Conservation (phyloP, 1,139 yeast species). For the Taphrina deformans region DNA sequence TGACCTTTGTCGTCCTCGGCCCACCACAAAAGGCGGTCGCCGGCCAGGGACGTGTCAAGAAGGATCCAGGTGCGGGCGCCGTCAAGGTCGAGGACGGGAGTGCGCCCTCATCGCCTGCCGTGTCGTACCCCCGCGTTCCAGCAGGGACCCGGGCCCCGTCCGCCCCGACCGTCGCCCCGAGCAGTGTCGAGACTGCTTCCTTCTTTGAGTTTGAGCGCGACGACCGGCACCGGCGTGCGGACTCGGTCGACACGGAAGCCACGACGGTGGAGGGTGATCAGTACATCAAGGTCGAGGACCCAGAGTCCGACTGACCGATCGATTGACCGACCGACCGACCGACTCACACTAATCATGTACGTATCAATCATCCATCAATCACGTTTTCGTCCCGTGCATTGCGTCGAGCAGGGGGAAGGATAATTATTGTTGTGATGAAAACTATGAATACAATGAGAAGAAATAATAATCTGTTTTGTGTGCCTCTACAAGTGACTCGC, state of each 20-base stretch:
- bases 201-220: slow-evolving; percentile 8
- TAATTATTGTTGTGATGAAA: too few relatives aligned
- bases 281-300: slow-evolving; percentile 12
- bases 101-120: neutral
- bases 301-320: neutral
- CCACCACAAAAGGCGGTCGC: neutral
- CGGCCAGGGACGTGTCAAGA: neutral
- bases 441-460: neutral
- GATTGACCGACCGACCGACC: too few relatives aligned
- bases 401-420: too few relatives aligned
- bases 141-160: neutral
- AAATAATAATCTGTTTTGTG: neutral
- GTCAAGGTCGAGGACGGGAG: neutral
- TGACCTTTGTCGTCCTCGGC: neutral
- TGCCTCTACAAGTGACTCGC: neutral
- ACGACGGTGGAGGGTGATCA: slow-evolving; percentile 12
- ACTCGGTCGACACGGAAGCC: slow-evolving; percentile 13
- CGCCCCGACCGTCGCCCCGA: neutral
- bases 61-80: neutral
- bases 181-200: slow-evolving; percentile 5
- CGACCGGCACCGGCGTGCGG: slow-evolving; percentile 2
- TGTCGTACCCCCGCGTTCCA: slow-evolving; percentile 6
- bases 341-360: too few relatives aligned
- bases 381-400: too few relatives aligned
- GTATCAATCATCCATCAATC: too few relatives aligned